Evolutionary conservation across 345 rosid species (phyloP).

Genomic region (Combretum micranthum): DNA sequence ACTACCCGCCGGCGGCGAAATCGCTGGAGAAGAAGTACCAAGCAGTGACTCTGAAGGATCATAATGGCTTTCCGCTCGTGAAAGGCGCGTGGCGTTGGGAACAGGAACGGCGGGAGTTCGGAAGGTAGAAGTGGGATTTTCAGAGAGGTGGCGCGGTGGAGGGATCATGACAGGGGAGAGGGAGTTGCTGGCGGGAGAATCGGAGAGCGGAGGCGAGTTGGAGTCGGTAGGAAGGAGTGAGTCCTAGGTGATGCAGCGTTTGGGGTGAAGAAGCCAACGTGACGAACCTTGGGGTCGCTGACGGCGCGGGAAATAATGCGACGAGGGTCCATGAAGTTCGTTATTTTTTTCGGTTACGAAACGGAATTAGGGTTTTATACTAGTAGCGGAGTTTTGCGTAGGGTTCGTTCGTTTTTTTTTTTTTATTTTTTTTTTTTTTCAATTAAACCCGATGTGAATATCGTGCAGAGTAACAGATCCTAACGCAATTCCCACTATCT

Average conservation of each 20-base stretch:
- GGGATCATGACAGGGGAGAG: constrained; percentile 88
- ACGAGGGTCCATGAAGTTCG: constrained; percentile 59
- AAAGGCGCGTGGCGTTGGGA: constrained; percentile 11
- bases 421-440: too few species aligned
- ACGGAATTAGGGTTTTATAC: too few species aligned
- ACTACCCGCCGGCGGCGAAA: constrained; percentile 23
- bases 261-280: constrained; percentile 76
- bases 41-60: constrained; percentile 59
- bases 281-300: constrained; percentile 77
- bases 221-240: constrained; percentile 30
- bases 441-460: too few species aligned
- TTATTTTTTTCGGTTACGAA: too few species aligned
- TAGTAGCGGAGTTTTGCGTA: too few species aligned
- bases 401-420: too few species aligned
- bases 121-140: constrained; percentile 19
- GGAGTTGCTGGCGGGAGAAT: constrained; percentile 54
- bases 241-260: constrained; percentile 30
- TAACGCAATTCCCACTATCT: too few species aligned
- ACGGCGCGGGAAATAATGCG: constrained; percentile 52
- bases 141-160: constrained; percentile 63
- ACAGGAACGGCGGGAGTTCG: constrained; percentile 8
- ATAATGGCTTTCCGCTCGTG: constrained; percentile 43
- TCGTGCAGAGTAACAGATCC: too few species aligned
- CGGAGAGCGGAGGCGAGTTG: constrained; percentile 26
- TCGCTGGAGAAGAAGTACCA: constrained; percentile 34